Conservation (phyloP, 306 rosid genomes). For the Hippophae rhamnoides region DNA sequence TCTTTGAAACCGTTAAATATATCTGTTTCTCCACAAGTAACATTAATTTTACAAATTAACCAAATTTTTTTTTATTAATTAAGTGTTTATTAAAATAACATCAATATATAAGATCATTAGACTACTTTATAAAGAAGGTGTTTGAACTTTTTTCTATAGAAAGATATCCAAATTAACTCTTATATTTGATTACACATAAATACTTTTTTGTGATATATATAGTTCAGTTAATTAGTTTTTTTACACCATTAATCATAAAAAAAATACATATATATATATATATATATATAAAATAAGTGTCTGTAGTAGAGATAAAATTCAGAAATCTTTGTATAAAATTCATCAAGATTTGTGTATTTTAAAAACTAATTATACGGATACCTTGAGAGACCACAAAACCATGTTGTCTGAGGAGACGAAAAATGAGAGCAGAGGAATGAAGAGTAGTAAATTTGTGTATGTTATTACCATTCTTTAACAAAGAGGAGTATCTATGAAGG, state of each 20-base stretch:
- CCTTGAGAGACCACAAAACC: constrained; percentile 34
- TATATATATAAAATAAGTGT: too few relatives aligned
- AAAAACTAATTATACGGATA: background rate
- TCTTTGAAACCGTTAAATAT: constrained; percentile 33
- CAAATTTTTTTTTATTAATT: background rate
- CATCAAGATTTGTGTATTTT: background rate
- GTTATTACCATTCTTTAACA: background rate
- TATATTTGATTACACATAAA: too few relatives aligned
- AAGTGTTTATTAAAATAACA: background rate
- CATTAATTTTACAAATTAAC: background rate
- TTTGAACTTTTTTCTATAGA: too few relatives aligned
- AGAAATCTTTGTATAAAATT: background rate
- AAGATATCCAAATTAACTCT: too few relatives aligned
- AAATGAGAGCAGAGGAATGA: constrained; percentile 6
- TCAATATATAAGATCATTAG: too few relatives aligned
- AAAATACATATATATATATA: too few relatives aligned
- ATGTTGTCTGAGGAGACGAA: constrained; percentile 44
- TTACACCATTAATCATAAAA: too few relatives aligned
- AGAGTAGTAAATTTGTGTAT: background rate
- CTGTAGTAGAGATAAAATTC: background rate
- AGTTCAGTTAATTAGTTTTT: too few relatives aligned
- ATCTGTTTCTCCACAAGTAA: constrained; percentile 19
- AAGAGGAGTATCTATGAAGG: constrained; percentile 5
- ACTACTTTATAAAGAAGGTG: too few relatives aligned
- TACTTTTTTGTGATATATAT: too few relatives aligned